Base-by-base conservation (phyloP, 306 rosid species). In the Vachellia collinsii region DNA sequence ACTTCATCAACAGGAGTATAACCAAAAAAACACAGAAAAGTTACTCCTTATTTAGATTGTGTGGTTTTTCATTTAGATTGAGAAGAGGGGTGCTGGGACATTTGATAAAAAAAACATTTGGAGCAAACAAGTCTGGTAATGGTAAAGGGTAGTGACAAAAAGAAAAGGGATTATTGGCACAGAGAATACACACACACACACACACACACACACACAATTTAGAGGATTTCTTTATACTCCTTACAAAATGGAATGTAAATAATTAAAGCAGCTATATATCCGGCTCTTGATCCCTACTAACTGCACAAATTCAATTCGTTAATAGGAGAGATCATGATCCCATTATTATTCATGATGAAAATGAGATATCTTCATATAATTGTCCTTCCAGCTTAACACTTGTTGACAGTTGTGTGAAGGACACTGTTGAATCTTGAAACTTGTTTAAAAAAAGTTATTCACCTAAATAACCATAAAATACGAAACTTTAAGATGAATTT, bases 201-300 rank as follows among this genome's bases (percentile, higher is more conserved):
- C 2, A 29, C 2, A 29, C 2, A 29, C 2, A 29, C 2, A n/a
- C n/a, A n/a, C 2, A 29, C 2, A 29, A 70, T 70, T 81, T 77
- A 77, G 67, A 77, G 46, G 25, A 37, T 0, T 16, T n/a, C 14
- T 77, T 56, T 69, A 68, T 58, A 41, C 39, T 16, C 36, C 2
- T 48, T 54, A 54, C 38, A 54, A 74, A 77, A 80, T 43, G 64
- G 83, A 78, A 70, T 74, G 48, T 7, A 44, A 76, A 80, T 77
- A 77, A 66, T 66, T 73, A 86, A 83, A 80, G 72, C 85, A 81
- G 70, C 83, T 72, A 81, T 81, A 65, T 70, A 9, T 76, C 34
- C 84, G 86, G 88, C 10, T 75, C 82, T 84, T 84, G 89, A 81
- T 84, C 78, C 86, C 90, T 25, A 84, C 84, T 88, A 75, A 81